Percentiles rank a stretch among this genome's conserved stretches.
phyloP scores from a whole-genome alignment of 2,329 filamentous ascomycete species.

The Ophiostoma montium region DNA sequence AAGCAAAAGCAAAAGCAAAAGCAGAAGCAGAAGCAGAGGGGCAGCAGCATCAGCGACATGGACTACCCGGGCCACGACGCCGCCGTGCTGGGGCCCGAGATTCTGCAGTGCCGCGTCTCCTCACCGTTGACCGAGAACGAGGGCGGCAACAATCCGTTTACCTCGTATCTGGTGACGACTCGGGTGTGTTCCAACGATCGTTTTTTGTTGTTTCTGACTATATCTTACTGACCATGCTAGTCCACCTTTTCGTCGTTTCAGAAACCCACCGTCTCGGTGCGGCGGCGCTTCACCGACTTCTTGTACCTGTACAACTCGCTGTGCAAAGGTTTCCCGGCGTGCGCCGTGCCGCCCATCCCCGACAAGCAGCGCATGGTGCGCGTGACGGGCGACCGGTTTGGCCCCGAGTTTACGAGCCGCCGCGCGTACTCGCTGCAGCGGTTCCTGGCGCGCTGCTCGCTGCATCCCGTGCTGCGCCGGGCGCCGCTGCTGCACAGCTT shows the following conservation, averaged over 20 bases:
- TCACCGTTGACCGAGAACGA: conserved; percentile 89
- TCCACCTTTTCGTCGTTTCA: conserved; percentile 92
- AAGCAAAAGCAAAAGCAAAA: conserved; percentile 19
- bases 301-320: conserved; percentile 91
- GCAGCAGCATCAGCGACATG: conserved; percentile 37
- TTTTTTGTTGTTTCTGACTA: neutral
- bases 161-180: conserved; percentile 89
- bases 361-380: conserved; percentile 99
- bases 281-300: conserved; percentile 94
- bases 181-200: conserved; percentile 39
- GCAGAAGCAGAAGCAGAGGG: conserved; percentile 25
- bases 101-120: conserved; percentile 69
- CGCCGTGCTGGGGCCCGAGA: conserved; percentile 53
- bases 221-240: conserved; percentile 29
- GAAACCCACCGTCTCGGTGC: conserved; percentile 61
- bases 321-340: conserved; percentile 73
- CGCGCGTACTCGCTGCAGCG: conserved; percentile 82
- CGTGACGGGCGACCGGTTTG: conserved; percentile 90
- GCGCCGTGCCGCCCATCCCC: conserved; percentile 83
- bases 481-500: conserved; percentile 75
- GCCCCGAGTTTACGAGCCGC: conserved; percentile 77
- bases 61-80: conserved; percentile 38
- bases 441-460: conserved; percentile 71
- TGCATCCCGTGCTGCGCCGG: conserved; percentile 79
- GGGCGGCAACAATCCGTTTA: conserved; percentile 89